Conservation (phyloP, 352 stramenopile species). For the Phytopythium sindhum region DNA sequence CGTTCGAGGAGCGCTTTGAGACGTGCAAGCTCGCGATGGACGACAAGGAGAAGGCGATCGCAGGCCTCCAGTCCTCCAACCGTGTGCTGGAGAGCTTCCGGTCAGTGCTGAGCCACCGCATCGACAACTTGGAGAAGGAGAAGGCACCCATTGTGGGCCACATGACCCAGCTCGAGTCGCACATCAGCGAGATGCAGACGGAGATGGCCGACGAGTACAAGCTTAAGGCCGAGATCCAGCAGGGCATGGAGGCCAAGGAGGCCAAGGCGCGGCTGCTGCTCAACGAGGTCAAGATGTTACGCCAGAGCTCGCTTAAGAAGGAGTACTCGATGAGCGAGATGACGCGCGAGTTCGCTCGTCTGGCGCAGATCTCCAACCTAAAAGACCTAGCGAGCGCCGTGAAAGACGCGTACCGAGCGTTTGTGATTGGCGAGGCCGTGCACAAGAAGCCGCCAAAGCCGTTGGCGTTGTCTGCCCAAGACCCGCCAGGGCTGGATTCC, state of each 20-base stretch:
- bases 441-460: conserved; percentile 52
- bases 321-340: conserved; percentile 79
- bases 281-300: conserved; percentile 72
- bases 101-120: conserved; percentile 70
- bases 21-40: conserved; percentile 55
- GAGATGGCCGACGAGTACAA: conserved; percentile 75
- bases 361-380: conserved; percentile 68
- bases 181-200: conserved; percentile 76
- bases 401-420: conserved; percentile 75
- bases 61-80: conserved; percentile 65
- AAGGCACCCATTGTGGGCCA: conserved; percentile 72
- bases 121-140: conserved; percentile 69
- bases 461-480: neutral
- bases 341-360: conserved; percentile 67
- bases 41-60: conserved; percentile 73
- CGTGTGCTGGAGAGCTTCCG: conserved; percentile 81
- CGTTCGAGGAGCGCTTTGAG: conserved; percentile 79
- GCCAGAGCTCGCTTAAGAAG: conserved; percentile 73
- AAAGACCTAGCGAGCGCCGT: conserved; percentile 80
- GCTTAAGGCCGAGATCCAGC: conserved; percentile 49
- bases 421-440: conserved; percentile 65
- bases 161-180: conserved; percentile 45
- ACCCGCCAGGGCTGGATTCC: neutral
- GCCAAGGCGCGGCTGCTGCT: conserved; percentile 70
- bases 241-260: conserved; percentile 72